Evolutionary conservation across 148 eudicot species (phyloP), one percentile per base, ranked within the genome.

Genomic region (Tetragonia tetragonoides): DNA sequence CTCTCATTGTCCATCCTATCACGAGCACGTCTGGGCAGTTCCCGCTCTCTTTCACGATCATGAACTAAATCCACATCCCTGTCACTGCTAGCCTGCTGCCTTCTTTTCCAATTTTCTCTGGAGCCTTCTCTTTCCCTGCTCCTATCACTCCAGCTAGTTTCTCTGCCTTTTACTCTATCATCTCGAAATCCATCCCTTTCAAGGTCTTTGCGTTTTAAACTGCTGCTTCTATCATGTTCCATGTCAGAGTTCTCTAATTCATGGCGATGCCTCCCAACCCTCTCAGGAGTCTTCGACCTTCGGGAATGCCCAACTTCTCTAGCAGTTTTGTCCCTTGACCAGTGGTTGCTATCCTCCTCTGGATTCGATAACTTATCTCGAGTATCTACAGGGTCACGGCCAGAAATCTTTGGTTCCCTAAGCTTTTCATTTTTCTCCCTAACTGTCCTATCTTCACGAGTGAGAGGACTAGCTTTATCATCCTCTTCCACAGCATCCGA

Each of bases 41-140:
- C 97, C 89, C 98, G 86, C 7, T 94, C 97, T 78, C 94, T 89
- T 9, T 85, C 89, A 79, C 82, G 85, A 42, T 90, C 89, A 72
- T 84, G 83, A 82, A 67, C 61, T 72, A 78, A 68, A 57, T 91
- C 90, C 68, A 78, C 85, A 41, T 87, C 94, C 80, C 82, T 84
- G 46, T 90, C 92, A 85, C 64, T 72, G 77, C 73, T 57, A 76
- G n/a, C 62, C 46, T 80, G 80, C 78, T 85, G 91, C 86, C 83
- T 88, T 82, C 91, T 81, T 85, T 85, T 92, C 94, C 92, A 89
- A 24, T 60, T 80, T 53, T 89, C 93, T 79, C 82, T 88, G 16
- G 85, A 82, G 69, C 80, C 89, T 67, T 88, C 97, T 74, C 85
- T 79, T 57, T 87, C 89, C 75, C 87, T 81, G 75, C 63, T 88